Percentiles rank a stretch among this genome's conserved stretches.
Evolutionary conservation across 805 yeast species (phyloP).

Genomic region (Starmerella tilneyi): DNA sequence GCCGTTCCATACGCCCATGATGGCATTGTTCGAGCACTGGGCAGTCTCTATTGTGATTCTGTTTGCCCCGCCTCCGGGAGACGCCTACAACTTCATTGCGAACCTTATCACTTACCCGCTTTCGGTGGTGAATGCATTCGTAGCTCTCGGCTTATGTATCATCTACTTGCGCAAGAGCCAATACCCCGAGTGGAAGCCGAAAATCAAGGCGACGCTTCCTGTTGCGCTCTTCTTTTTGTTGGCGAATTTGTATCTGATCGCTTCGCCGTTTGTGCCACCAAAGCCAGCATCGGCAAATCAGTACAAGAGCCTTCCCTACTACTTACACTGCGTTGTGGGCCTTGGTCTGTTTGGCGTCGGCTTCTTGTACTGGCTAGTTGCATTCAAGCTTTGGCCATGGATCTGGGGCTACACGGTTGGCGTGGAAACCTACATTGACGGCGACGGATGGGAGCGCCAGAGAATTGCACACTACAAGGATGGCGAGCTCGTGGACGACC

Average conservation of each 20-base stretch:
- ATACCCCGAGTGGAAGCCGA: slow-evolving; percentile 51
- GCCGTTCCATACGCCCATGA: slow-evolving; percentile 65
- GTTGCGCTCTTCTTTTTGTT: slow-evolving; percentile 54
- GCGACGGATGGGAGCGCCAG: slow-evolving; percentile 15
- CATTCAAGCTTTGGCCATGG: slow-evolving; percentile 51
- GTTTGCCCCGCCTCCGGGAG: slow-evolving; percentile 77
- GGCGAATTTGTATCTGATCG: slow-evolving; percentile 55
- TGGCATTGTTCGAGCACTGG: slow-evolving; percentile 70
- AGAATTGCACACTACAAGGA: slow-evolving; percentile 2
- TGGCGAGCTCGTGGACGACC: slow-evolving; percentile 1
- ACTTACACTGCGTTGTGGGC: slow-evolving; percentile 71
- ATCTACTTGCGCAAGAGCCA: slow-evolving; percentile 36
- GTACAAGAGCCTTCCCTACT: slow-evolving; percentile 62
- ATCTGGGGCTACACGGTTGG: slow-evolving; percentile 26
- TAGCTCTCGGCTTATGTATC: slow-evolving; percentile 53
- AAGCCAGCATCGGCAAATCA: slow-evolving; percentile 39
- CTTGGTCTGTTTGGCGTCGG: slow-evolving; percentile 60
- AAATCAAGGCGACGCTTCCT: slow-evolving; percentile 33
- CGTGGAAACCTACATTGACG: slow-evolving; percentile 10
- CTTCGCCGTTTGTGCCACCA: slow-evolving; percentile 76
- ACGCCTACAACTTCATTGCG: slow-evolving; percentile 71
- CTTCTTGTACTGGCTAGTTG: slow-evolving; percentile 51
- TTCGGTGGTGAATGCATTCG: slow-evolving; percentile 59
- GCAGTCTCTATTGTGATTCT: slow-evolving; percentile 62
- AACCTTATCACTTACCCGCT: slow-evolving; percentile 74